phyloP scores from a whole-genome alignment of 306 rosid genomes.

The Fagus crenata region DNA sequence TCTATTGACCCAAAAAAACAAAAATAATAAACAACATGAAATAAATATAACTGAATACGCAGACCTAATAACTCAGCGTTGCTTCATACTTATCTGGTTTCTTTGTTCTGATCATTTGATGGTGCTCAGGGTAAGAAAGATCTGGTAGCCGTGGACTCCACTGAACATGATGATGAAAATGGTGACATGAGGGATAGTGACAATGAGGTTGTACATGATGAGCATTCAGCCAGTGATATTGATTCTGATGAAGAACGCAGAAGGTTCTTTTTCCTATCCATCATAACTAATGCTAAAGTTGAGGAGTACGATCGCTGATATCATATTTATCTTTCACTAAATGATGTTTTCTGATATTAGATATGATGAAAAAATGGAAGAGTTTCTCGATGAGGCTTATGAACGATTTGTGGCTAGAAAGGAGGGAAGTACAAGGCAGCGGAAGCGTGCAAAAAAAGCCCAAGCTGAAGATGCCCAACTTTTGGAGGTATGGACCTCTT shows the following conservation, averaged over 20 bases:
- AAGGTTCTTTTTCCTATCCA: constrained; percentile 56
- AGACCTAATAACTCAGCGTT: background rate
- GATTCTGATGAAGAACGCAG: constrained; percentile 82
- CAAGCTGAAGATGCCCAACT: constrained; percentile 52
- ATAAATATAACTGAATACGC: background rate
- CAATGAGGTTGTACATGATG: constrained; percentile 39
- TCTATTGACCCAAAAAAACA: background rate
- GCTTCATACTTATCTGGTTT: constrained; percentile 9
- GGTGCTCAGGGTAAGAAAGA: constrained; percentile 81
- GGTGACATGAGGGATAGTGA: constrained; percentile 52
- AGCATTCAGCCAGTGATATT: constrained; percentile 59
- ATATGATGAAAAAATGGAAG: constrained; percentile 83
- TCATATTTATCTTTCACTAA: constrained; percentile 16
- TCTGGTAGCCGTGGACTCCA: constrained; percentile 63
- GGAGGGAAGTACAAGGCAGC: constrained; percentile 82
- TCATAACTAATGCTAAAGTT: constrained; percentile 7
- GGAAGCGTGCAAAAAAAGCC: constrained; percentile 66
- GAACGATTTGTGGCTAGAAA: constrained; percentile 67
- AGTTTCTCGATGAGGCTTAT: constrained; percentile 69
- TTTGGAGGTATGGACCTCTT: constrained; percentile 57
- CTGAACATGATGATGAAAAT: constrained; percentile 64
- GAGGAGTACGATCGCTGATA: constrained; percentile 11
- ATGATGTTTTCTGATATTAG: constrained; percentile 38
- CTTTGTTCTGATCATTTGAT: constrained; percentile 21
- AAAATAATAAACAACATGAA: background rate